A percentile compares a stretch with the other conserved stretches of the same genome.
Conservation (phyloP, 768 basidiomycete species). For the Pisolithus sp. region DNA sequence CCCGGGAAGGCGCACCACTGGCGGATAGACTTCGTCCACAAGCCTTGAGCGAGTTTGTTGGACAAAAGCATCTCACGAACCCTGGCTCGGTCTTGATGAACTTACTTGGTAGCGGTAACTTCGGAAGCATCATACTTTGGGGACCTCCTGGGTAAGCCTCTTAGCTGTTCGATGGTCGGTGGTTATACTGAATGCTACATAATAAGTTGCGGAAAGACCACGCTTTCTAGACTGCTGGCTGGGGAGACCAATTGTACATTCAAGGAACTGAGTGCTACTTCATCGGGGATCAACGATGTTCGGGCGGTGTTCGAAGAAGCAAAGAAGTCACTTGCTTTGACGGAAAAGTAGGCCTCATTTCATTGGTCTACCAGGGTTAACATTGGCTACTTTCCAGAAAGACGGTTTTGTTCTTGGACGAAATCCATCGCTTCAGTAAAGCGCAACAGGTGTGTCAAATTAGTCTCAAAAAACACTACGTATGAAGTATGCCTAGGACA, state of each 20-base stretch:
- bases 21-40: slow-evolving; percentile 71
- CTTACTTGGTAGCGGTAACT: slow-evolving; percentile 41
- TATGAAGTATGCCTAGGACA: slow-evolving; percentile 41
- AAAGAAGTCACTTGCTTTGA: slow-evolving; percentile 53
- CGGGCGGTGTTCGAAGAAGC: slow-evolving; percentile 73
- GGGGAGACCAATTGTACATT: slow-evolving; percentile 52
- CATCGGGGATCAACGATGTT: slow-evolving; percentile 61
- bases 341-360: slow-evolving; percentile 44
- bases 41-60: slow-evolving; percentile 59
- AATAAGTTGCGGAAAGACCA: slow-evolving; percentile 65
- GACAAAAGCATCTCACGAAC: slow-evolving; percentile 60
- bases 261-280: slow-evolving; percentile 75
- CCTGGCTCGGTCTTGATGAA: slow-evolving; percentile 50
- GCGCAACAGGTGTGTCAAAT: slow-evolving; percentile 48
- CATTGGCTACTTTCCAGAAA: slow-evolving; percentile 34
- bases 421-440: slow-evolving; percentile 76
- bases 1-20: slow-evolving; percentile 43
- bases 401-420: slow-evolving; percentile 77
- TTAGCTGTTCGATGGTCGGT: neutral
- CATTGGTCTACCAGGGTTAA: neutral
- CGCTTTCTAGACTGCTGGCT: slow-evolving; percentile 67
- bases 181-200: neutral
- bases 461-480: neutral
- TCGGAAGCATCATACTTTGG: slow-evolving; percentile 66
- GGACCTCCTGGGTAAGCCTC: slow-evolving; percentile 59